Conservation (phyloP, 176 grass and related monocot species). For the Bothriochloa decipiens region DNA sequence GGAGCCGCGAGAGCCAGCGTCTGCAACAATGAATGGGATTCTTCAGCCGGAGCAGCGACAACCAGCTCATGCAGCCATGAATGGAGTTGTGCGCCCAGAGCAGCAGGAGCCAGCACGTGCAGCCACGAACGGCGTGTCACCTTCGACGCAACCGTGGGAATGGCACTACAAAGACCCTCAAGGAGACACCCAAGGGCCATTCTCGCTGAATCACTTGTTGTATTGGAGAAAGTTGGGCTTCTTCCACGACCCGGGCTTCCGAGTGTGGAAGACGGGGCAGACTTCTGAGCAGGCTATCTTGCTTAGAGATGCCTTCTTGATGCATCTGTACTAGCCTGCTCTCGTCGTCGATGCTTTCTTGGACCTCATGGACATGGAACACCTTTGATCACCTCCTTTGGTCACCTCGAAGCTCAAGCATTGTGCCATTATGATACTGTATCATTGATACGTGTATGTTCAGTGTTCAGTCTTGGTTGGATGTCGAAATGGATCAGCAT, state of each 20-base stretch:
- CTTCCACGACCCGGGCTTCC: constrained; percentile 52
- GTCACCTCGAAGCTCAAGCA: background rate
- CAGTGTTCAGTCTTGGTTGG: too few species aligned
- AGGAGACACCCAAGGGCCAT: constrained; percentile 55
- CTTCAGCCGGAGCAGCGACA: background rate
- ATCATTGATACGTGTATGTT: background rate
- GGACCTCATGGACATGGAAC: background rate
- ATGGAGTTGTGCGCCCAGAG: background rate
- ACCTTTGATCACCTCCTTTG: background rate
- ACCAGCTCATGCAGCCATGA: background rate
- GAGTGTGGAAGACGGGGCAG: constrained; percentile 61
- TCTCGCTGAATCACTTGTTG: constrained; percentile 28
- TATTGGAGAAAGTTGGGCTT: constrained; percentile 46
- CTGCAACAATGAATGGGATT: constrained; percentile 1
- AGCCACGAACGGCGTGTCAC: background rate
- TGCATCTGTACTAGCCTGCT: background rate
- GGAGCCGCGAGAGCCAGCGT: background rate
- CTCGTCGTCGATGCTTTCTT: background rate
- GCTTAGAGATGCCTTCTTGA: constrained; percentile 44
- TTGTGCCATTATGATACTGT: background rate
- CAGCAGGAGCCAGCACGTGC: background rate
- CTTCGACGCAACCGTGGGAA: background rate
- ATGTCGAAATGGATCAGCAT: too few species aligned
- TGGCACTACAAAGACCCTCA: constrained; percentile 64
- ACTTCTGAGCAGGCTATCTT: constrained; percentile 41